Evolutionary conservation across 495 filamentous ascomycete genomes (phyloP).

Genomic region (Pseudoneurospora amorphoporcata): DNA sequence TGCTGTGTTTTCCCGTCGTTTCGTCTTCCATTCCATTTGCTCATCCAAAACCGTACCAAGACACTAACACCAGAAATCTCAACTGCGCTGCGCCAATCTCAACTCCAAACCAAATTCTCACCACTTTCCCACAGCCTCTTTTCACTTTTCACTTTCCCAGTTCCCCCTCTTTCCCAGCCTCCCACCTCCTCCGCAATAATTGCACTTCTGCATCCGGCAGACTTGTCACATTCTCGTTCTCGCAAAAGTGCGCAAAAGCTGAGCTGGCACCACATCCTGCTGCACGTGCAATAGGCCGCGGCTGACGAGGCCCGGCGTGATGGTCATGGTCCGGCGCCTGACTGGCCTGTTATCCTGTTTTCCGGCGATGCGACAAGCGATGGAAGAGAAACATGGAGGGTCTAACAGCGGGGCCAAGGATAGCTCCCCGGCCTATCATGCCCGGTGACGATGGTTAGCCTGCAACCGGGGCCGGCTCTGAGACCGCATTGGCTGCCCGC

Average conservation of each 20-base stretch:
- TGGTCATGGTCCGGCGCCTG: conserved; percentile 8
- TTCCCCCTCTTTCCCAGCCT: conserved; percentile 1
- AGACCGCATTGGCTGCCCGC: not conserved
- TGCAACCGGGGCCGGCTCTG: conserved; percentile 9
- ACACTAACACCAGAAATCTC: not conserved
- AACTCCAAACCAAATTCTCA: not conserved
- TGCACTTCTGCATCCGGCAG: not conserved
- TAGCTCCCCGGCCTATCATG: conserved; percentile 23
- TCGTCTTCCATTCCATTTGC: not conserved
- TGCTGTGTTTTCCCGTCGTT: not conserved
- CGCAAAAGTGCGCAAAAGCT: conserved; percentile 7
- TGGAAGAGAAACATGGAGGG: not conserved
- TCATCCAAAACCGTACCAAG: not conserved
- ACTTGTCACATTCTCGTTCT: conserved; percentile 21
- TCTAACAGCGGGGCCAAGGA: conserved; percentile 16
- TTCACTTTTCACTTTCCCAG: conserved; percentile 8
- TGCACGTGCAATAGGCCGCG: conserved; percentile 20
- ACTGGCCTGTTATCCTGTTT: conserved; percentile 18
- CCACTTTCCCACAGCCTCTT: not conserved
- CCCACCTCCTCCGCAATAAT: not conserved
- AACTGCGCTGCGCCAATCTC: not conserved
- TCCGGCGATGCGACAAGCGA: not conserved
- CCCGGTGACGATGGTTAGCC: conserved; percentile 12
- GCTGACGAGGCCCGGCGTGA: not conserved
- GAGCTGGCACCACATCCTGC: conserved; percentile 21